Percentiles rank a stretch among this genome's conserved stretches.
Evolutionary conservation across 2,329 filamentous ascomycete species (phyloP).

Genomic region (Arachnopeziza araneosa): DNA sequence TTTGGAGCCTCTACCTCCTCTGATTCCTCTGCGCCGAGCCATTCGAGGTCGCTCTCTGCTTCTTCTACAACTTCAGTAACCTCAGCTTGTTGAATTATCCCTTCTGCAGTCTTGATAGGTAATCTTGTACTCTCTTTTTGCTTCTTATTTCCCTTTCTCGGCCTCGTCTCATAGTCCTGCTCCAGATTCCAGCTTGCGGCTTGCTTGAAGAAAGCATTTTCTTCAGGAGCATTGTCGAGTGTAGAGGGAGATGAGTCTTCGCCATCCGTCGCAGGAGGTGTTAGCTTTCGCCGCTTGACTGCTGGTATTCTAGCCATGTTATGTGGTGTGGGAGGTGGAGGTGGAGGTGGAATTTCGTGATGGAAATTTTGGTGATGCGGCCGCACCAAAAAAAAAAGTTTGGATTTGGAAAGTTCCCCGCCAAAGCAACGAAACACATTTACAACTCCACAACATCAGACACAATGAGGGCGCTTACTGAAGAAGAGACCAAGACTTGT

Average conservation of each 20-base stretch:
- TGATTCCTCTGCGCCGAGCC: conserved; percentile 51
- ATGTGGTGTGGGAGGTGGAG: conserved; percentile 1
- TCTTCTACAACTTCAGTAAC: conserved; percentile 47
- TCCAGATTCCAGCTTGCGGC: conserved; percentile 86
- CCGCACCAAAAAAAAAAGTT: conserved; percentile 21
- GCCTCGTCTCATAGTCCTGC: conserved; percentile 79
- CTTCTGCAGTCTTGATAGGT: conserved; percentile 82
- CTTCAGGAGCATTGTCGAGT: conserved; percentile 20
- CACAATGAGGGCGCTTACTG: conserved; percentile 74
- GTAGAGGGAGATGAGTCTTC: conserved; percentile 34
- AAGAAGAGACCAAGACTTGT: conserved; percentile 64
- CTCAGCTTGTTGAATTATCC: conserved; percentile 58
- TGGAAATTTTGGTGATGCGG: conserved; percentile 17
- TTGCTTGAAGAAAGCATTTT: conserved; percentile 56
- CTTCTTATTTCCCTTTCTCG: conserved; percentile 71
- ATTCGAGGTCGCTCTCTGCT: conserved; percentile 55
- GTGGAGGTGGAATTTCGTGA: not conserved
- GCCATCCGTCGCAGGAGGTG: conserved; percentile 45
- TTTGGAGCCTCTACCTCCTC: conserved; percentile 41
- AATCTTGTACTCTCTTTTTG: conserved; percentile 65
- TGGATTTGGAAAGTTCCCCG: conserved; percentile 21
- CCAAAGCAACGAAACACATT: conserved; percentile 12
- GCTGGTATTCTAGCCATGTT: conserved; percentile 29
- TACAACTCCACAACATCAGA: not conserved
- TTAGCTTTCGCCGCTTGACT: conserved; percentile 53